Base-by-base conservation (phyloP, 2,329 filamentous ascomycete genomes). In the Colletotrichum chrysophilum region DNA sequence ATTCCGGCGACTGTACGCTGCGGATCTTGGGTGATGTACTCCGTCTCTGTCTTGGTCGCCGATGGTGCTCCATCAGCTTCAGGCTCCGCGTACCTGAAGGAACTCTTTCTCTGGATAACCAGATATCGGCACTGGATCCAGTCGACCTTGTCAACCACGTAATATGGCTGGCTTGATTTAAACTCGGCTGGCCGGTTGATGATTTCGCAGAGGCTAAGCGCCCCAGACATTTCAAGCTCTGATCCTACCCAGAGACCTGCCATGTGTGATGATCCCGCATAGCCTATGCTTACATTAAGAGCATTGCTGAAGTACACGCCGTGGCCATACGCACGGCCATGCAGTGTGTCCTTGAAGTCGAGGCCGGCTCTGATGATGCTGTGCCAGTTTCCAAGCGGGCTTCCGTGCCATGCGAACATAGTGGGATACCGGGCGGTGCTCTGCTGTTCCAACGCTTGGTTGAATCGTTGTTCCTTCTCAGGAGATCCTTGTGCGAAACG, bases 111-210 rank as follows among this genome's bases (percentile, higher is more conserved):
- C 16, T 78, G 68, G 24, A 88, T 91, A 78, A 98, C 94, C 3
- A 98, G 88, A 83, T 97, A 98, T 58, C 96, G 91, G 30, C 95
- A 96, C 80, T 97, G 95, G 75, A 98, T 96, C 96, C 96, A 98
- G 80, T 97, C 93, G 12, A 94, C 85, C 60, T 95, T 88, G 30
- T 90, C 82, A 2, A 98, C 92, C 10, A 98, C 96, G 62, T 94
- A 92, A 84, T 93, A 91, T 0, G 93, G 93, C 0, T 0, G 77
- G 0, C 10, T 79, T 76, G 86, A 89, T 7, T 89, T 83, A 79
- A 94, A 98, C 60, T 93, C 80, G 0, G 82, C 66, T 0, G 95
- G 92, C 0, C 88, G 88, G 81, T 98, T 98, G 80, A 98, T 92
- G 60, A 98, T 92, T 82, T 98, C 96, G 79, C 96, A 97, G 61